Evolutionary conservation across 345 rosid genomes (phyloP).

Genomic region (Syzygium aromaticum): DNA sequence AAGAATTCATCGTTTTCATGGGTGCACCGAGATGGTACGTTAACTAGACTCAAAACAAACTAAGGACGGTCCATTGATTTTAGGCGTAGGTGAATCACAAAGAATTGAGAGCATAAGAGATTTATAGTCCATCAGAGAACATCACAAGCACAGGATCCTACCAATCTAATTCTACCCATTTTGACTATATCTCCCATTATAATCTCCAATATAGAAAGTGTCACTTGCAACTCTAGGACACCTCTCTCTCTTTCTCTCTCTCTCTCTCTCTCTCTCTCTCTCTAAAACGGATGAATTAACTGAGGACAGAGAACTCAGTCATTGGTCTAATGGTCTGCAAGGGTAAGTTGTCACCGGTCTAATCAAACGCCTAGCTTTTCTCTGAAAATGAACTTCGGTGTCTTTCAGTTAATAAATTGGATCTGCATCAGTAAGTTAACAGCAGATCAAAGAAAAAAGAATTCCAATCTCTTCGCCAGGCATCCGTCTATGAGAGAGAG

Average conservation of each 20-base stretch:
- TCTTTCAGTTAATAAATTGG: not conserved
- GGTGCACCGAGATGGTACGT: not conserved
- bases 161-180: not conserved
- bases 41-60: not conserved
- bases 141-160: not conserved
- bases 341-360: not conserved
- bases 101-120: not conserved
- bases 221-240: not conserved
- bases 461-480: not conserved
- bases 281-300: not conserved
- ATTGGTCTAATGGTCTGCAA: not conserved
- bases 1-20: not conserved
- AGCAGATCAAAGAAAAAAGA: not conserved
- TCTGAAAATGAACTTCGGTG: not conserved
- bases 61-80: not conserved
- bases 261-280: not conserved
- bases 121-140: not conserved
- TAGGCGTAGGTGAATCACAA: not conserved
- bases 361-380: not conserved
- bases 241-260: not conserved
- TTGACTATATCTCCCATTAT: not conserved
- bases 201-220: not conserved
- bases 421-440: not conserved
- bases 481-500: not conserved
- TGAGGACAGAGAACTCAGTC: not conserved